A percentile compares a stretch with the other conserved stretches of the same genome.
Conservation (phyloP, 2,329 filamentous ascomycete species). For the Cordyceps fumosorosea region DNA sequence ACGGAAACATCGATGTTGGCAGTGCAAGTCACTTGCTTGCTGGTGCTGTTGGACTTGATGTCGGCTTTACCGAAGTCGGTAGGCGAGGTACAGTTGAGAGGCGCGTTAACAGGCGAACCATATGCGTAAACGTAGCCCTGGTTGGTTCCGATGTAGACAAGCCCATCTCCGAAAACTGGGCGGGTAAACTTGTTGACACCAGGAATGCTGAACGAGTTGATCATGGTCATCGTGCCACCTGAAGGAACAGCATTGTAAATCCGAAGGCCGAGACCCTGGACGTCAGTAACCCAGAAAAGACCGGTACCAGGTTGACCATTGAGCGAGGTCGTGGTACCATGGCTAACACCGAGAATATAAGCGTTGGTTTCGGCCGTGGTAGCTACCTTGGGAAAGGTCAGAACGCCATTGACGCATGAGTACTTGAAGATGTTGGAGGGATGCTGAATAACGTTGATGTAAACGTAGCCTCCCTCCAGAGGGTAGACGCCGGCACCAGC, state of each 20-base stretch:
- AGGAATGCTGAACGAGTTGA: slow-evolving; percentile 44
- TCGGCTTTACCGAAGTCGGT: slow-evolving; percentile 40
- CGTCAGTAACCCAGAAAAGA: slow-evolving; percentile 50
- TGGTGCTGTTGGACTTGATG: slow-evolving; percentile 27
- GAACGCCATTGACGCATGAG: slow-evolving; percentile 42
- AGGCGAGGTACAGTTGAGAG: slow-evolving; percentile 47
- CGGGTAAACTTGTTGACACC: slow-evolving; percentile 51
- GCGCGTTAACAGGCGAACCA: slow-evolving; percentile 46
- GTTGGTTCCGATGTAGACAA: slow-evolving; percentile 47
- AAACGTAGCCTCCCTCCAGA: slow-evolving; percentile 42
- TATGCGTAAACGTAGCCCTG: slow-evolving; percentile 48
- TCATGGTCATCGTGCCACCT: slow-evolving; percentile 37
- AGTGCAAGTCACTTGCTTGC: slow-evolving; percentile 37
- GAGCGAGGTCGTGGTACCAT: slow-evolving; percentile 50
- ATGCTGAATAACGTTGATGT: slow-evolving; percentile 46
- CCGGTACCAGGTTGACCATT: slow-evolving; percentile 47
- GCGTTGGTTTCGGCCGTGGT: slow-evolving; percentile 43
- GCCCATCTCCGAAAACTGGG: slow-evolving; percentile 51
- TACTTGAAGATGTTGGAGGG: slow-evolving; percentile 53
- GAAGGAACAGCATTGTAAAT: slow-evolving; percentile 47
- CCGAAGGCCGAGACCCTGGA: slow-evolving; percentile 44
- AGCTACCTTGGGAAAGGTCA: slow-evolving; percentile 47
- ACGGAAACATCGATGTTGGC: slow-evolving; percentile 40
- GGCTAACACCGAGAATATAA: slow-evolving; percentile 47
- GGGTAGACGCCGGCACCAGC: slow-evolving; percentile 42